Evolutionary conservation across 2,329 filamentous ascomycete genomes (phyloP).

Genomic region (Penicillium sp.): DNA sequence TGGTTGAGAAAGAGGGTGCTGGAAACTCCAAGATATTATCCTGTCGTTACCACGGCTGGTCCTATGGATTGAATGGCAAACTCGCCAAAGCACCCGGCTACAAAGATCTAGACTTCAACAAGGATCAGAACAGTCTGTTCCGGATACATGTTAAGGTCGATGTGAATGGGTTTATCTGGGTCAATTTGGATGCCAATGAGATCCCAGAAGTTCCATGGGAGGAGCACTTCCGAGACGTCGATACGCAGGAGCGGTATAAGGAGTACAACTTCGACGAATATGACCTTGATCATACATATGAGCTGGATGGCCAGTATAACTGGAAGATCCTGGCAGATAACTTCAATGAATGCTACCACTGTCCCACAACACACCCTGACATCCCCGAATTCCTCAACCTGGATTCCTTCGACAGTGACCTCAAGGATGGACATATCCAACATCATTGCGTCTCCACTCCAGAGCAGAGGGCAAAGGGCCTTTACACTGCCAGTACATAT

Average conservation of each 20-base stretch:
- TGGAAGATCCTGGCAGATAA: conserved; percentile 27
- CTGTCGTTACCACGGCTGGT: conserved; percentile 25
- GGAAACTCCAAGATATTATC: conserved; percentile 22
- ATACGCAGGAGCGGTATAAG: conserved; percentile 23
- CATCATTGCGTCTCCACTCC: conserved; percentile 51
- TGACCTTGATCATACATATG: conserved; percentile 21
- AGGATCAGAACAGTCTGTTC: conserved; percentile 21
- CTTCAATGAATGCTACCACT: conserved; percentile 61
- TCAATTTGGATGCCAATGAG: conserved; percentile 24
- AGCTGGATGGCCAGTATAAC: conserved; percentile 23
- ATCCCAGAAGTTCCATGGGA: conserved; percentile 22
- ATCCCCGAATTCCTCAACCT: conserved; percentile 59
- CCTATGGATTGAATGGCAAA: conserved; percentile 25
- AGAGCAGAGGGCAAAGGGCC: conserved; percentile 50
- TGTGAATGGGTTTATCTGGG: conserved; percentile 24
- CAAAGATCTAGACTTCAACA: conserved; percentile 16
- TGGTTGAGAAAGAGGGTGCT: conserved; percentile 21
- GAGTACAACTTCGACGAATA: conserved; percentile 23
- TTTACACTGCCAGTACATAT: conserved; percentile 39
- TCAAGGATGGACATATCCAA: conserved; percentile 51
- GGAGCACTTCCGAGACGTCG: conserved; percentile 21
- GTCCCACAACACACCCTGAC: conserved; percentile 59
- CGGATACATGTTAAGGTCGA: conserved; percentile 22
- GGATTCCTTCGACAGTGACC: conserved; percentile 55
- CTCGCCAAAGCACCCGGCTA: conserved; percentile 22